These are phyloP conservation scores for Paxillus ammoniavirescens DNA, from an alignment of 768 basidiomycete species.

Conservation along the genomic window DNA sequence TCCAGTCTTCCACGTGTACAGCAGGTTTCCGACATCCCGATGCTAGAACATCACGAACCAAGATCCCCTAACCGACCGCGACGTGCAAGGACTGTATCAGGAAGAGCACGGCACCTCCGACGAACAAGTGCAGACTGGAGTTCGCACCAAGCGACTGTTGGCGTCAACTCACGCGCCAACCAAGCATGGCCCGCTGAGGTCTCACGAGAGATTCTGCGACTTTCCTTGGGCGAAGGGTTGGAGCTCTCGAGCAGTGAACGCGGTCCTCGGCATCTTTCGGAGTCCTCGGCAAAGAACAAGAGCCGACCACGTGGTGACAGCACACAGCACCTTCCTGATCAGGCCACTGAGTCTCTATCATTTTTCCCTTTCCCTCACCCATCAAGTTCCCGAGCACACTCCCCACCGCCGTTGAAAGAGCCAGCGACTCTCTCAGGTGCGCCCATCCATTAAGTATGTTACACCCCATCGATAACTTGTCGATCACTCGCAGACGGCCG, in stretches of 20 bases:
- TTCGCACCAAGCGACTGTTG: conserved; percentile 43
- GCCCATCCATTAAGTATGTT: background rate
- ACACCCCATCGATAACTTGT: background rate
- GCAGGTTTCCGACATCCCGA: conserved; percentile 15
- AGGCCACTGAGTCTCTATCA: conserved; percentile 15
- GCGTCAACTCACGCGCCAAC: conserved; percentile 27
- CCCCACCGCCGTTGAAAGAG: conserved; percentile 17
- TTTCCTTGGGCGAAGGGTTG: conserved; percentile 40
- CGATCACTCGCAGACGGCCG: conserved; percentile 11
- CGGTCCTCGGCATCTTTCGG: conserved; percentile 15
- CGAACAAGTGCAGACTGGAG: conserved; percentile 60
- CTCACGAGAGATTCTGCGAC: conserved; percentile 51
- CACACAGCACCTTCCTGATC: conserved; percentile 23
- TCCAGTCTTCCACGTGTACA: conserved; percentile 28
- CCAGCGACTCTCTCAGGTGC: conserved; percentile 28
- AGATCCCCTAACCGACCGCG: conserved; percentile 6
- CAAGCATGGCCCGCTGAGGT: conserved; percentile 59
- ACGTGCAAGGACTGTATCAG: conserved; percentile 31
- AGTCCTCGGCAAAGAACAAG: conserved; percentile 20
- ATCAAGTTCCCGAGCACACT: conserved; percentile 10
- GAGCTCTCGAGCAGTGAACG: background rate
- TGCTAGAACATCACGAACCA: conserved; percentile 6
- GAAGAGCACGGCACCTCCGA: conserved; percentile 38
- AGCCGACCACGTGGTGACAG: conserved; percentile 18
- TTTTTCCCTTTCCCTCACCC: conserved; percentile 33